These are phyloP conservation scores for Nematocida ausubeli DNA, from an alignment of 371 early-diverging fungal species.

Conservation along the genomic window DNA sequence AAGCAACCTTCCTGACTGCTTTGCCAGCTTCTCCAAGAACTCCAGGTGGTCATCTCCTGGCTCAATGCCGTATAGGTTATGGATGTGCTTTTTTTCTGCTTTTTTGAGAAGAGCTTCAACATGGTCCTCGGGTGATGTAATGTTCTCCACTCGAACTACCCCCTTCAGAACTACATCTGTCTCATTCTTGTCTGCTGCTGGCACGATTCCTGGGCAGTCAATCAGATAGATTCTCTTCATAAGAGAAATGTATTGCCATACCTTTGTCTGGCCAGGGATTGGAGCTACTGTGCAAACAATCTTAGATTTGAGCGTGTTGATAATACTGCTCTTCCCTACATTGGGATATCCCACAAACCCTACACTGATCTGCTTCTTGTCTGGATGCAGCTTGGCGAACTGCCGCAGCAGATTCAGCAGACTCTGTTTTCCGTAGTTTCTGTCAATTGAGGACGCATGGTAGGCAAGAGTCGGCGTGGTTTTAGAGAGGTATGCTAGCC, in stretches of 20 bases:
- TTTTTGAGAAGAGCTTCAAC: constrained; percentile 78
- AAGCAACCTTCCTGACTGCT: constrained; percentile 80
- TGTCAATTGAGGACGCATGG: constrained; percentile 83
- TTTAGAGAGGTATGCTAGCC: constrained; percentile 82
- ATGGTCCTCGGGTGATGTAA: constrained; percentile 83
- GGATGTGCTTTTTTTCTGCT: constrained; percentile 68
- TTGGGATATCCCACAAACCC: constrained; percentile 91
- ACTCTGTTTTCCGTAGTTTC: constrained; percentile 94
- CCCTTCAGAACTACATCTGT: constrained; percentile 74
- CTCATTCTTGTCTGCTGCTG: constrained; percentile 81
- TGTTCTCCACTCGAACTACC: constrained; percentile 88
- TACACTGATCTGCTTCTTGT: constrained; percentile 79
- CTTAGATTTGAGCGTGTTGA: constrained; percentile 89
- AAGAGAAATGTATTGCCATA: constrained; percentile 97
- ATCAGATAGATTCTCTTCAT: constrained; percentile 95
- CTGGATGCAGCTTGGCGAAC: constrained; percentile 78
- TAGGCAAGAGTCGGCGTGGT: constrained; percentile 92
- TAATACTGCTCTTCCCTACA: constrained; percentile 77
- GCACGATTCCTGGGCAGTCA: constrained; percentile 97
- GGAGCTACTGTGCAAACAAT: constrained; percentile 96
- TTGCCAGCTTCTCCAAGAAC: constrained; percentile 81
- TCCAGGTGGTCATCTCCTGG: constrained; percentile 75
- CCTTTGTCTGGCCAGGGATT: constrained; percentile 96
- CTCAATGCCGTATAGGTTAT: constrained; percentile 41
- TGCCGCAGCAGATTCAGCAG: constrained; percentile 91